Evolutionary conservation across 2,329 filamentous ascomycete genomes (phyloP).

Genomic region (Nothophoma quercina): DNA sequence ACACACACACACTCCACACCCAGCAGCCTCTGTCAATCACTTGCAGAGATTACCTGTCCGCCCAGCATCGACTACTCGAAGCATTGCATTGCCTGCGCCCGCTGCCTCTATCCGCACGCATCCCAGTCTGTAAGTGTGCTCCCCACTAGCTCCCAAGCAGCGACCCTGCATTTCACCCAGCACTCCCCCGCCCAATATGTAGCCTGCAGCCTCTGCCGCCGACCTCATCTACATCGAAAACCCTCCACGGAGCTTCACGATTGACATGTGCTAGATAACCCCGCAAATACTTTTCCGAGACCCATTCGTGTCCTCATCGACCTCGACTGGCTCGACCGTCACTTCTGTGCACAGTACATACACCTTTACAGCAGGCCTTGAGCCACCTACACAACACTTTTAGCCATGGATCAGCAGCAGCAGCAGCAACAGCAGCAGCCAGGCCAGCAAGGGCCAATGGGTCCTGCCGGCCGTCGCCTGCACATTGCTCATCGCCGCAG

Average conservation of each 20-base stretch:
- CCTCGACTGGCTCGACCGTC: conserved; percentile 33
- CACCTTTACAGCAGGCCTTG: conserved; percentile 32
- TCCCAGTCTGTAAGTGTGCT: conserved; percentile 38
- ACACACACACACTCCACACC: conserved; percentile 17
- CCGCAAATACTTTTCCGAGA: conserved; percentile 29
- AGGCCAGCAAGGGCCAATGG: conserved; percentile 62
- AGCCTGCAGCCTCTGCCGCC: conserved; percentile 19
- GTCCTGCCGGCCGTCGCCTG: conserved; percentile 85
- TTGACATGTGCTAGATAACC: conserved; percentile 39
- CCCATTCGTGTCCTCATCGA: conserved; percentile 31
- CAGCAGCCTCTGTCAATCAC: conserved; percentile 35
- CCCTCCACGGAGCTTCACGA: conserved; percentile 5
- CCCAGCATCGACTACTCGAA: conserved; percentile 40
- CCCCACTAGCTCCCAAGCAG: conserved; percentile 37
- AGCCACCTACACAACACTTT: conserved; percentile 32
- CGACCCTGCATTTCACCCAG: conserved; percentile 27
- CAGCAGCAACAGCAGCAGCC: conserved; percentile 63
- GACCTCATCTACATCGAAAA: conserved; percentile 1
- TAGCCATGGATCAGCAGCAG: conserved; percentile 57
- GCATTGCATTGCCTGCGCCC: conserved; percentile 37
- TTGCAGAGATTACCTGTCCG: conserved; percentile 36
- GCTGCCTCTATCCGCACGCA: conserved; percentile 25
- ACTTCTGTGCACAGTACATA: conserved; percentile 33
- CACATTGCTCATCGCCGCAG: conserved; percentile 97
- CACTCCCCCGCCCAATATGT: conserved; percentile 22